Conservation (phyloP, 2,329 filamentous ascomycete species). For the Nemania serpens region DNA sequence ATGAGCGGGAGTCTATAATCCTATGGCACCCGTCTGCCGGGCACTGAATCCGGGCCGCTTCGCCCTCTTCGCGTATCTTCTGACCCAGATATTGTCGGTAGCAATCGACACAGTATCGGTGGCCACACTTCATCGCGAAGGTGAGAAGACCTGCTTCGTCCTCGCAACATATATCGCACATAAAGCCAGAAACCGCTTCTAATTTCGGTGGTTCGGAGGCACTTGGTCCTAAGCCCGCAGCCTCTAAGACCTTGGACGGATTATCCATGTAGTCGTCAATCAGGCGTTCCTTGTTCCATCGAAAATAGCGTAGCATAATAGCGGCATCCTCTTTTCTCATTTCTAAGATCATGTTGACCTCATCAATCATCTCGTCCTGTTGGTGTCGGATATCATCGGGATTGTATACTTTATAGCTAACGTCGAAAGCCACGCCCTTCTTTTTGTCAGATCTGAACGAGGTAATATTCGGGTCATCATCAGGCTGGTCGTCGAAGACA, state of each 20-base stretch:
- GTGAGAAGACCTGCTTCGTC: conserved; percentile 77
- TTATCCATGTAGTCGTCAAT: conserved; percentile 97
- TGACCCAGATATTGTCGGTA: conserved; percentile 89
- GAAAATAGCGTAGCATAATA: conserved; percentile 84
- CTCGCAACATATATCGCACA: conserved; percentile 96
- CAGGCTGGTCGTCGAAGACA: conserved; percentile 62
- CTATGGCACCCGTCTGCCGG: conserved; percentile 85
- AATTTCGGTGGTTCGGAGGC: conserved; percentile 68
- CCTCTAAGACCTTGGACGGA: conserved; percentile 77
- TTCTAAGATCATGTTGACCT: conserved; percentile 89
- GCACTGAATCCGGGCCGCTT: conserved; percentile 93
- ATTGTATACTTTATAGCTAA: conserved; percentile 80
- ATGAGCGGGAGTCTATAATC: conserved; percentile 87
- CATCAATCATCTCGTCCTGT: conserved; percentile 83
- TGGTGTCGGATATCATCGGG: conserved; percentile 82
- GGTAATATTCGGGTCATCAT: conserved; percentile 58
- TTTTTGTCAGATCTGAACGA: conserved; percentile 68
- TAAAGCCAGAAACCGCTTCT: conserved; percentile 74
- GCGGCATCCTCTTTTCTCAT: conserved; percentile 88
- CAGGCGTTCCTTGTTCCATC: conserved; percentile 95
- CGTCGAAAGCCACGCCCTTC: conserved; percentile 76
- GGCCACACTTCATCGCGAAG: conserved; percentile 93
- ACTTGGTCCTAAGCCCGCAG: conserved; percentile 76
- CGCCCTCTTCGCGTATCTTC: conserved; percentile 94
- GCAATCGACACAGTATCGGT: conserved; percentile 91